Percentiles rank a stretch among this genome's conserved stretches.
Conservation (phyloP, 1,284 basidiomycete species). For the Puccinia polysora region DNA sequence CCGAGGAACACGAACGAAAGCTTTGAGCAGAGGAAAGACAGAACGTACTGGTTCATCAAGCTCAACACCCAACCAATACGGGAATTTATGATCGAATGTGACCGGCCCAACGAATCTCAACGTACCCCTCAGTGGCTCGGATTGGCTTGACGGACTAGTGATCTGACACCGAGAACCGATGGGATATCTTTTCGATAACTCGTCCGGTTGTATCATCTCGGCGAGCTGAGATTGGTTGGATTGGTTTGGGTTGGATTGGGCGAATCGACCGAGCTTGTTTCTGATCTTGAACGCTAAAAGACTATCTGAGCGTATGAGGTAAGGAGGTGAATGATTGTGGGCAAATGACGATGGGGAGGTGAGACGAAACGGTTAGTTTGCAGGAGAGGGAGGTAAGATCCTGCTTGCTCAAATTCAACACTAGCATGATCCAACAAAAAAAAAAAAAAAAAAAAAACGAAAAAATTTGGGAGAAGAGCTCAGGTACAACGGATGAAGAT, state of each 20-base stretch:
- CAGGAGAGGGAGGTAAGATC: not conserved
- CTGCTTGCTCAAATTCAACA: no score
- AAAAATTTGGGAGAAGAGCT: not conserved
- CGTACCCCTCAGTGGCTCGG: conserved; percentile 62
- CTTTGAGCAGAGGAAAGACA: conserved; percentile 54
- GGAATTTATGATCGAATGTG: conserved; percentile 60
- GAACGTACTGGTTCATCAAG: conserved; percentile 94
- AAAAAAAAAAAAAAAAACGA: no score
- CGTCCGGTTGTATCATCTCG: not conserved
- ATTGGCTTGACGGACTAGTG: conserved; percentile 54
- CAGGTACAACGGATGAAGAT: conserved; percentile 11
- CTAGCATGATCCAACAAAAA: no score
- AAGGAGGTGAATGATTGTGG: no score
- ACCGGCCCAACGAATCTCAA: conserved; percentile 79
- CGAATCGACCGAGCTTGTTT: conserved; percentile 85
- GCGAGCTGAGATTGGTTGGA: not conserved
- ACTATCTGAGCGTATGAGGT: no score
- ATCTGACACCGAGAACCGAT: conserved; percentile 78
- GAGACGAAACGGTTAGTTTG: not conserved
- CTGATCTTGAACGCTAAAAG: conserved; percentile 84
- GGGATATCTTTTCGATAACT: conserved; percentile 47
- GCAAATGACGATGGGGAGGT: no score
- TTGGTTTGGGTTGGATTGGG: conserved; percentile 48
- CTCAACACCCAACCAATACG: conserved; percentile 82
- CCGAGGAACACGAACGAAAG: not conserved